phyloP scores from a whole-genome alignment of 73 alveolate species.

The Paramecium octaurelia region DNA sequence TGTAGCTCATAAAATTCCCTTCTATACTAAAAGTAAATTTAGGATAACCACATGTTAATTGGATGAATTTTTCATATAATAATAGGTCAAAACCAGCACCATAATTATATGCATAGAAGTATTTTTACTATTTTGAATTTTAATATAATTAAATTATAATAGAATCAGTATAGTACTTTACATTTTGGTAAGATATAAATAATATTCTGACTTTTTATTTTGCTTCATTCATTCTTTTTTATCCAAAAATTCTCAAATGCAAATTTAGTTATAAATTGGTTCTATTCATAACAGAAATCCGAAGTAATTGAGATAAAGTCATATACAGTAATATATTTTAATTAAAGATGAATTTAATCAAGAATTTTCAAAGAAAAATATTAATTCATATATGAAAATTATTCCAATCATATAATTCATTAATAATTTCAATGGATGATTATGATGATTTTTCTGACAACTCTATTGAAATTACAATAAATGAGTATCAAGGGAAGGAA shows the following conservation, averaged over 20 bases:
- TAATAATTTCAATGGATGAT: not conserved
- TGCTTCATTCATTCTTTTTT: not conserved
- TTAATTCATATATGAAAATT: not conserved
- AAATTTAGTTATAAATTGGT: not conserved
- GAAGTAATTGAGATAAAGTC: not conserved
- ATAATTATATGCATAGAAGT: too few relatives aligned
- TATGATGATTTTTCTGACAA: not conserved
- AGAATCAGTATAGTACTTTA: not conserved
- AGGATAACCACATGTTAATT: too few relatives aligned
- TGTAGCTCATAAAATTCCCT: too few relatives aligned
- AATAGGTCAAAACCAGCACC: too few relatives aligned
- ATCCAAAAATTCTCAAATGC: not conserved
- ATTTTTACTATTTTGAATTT: too few relatives aligned
- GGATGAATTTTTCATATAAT: too few relatives aligned
- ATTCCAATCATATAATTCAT: not conserved
- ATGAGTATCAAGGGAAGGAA: not conserved
- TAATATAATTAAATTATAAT: not conserved
- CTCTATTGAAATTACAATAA: not conserved
- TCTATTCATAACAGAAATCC: not conserved
- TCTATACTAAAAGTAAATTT: too few relatives aligned
- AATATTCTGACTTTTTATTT: not conserved
- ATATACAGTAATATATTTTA: not conserved
- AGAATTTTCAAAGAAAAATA: not conserved
- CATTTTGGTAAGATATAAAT: not conserved
- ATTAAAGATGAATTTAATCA: not conserved